These are phyloP conservation scores for Lactarius quietus DNA, from an alignment of 768 basidiomycete species.

Conservation along the genomic window DNA sequence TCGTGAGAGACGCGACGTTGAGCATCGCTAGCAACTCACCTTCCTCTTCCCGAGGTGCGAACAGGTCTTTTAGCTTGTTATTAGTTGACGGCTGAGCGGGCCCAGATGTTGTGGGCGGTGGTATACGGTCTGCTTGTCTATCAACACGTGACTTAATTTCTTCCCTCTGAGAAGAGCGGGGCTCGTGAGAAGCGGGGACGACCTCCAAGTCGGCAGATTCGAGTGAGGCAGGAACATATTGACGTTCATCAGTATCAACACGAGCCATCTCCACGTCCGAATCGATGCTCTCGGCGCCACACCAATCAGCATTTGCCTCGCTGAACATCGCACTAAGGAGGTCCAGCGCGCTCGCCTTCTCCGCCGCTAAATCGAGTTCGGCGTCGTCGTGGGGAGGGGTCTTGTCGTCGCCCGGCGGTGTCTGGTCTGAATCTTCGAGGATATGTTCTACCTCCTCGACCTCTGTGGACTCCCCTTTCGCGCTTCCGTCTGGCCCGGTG, in stretches of 20 bases:
- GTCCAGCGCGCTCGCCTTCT: constrained; percentile 45
- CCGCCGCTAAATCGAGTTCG: constrained; percentile 35
- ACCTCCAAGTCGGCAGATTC: constrained; percentile 29
- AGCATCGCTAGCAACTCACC: constrained; percentile 39
- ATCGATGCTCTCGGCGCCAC: constrained; percentile 51
- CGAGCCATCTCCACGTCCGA: constrained; percentile 46
- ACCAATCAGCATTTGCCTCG: constrained; percentile 50
- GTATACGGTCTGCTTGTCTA: neutral
- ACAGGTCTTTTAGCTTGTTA: constrained; percentile 62
- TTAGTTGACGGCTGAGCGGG: neutral
- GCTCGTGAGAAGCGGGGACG: constrained; percentile 9
- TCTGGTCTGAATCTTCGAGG: too few relatives aligned
- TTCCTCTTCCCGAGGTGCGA: constrained; percentile 64
- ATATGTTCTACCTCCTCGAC: constrained; percentile 20
- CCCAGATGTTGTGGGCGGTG: neutral
- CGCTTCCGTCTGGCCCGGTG: too few relatives aligned
- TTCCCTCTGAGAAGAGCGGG: neutral
- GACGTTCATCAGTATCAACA: too few relatives aligned
- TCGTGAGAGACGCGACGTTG: neutral
- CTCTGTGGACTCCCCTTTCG: neutral
- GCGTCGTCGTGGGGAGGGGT: constrained; percentile 8
- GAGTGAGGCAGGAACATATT: constrained; percentile 20
- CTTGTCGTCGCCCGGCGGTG: neutral
- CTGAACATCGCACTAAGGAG: constrained; percentile 55
- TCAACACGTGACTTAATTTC: neutral